These are phyloP conservation scores for Suillus paluster DNA, from an alignment of 768 basidiomycete species.

Conservation along the genomic window DNA sequence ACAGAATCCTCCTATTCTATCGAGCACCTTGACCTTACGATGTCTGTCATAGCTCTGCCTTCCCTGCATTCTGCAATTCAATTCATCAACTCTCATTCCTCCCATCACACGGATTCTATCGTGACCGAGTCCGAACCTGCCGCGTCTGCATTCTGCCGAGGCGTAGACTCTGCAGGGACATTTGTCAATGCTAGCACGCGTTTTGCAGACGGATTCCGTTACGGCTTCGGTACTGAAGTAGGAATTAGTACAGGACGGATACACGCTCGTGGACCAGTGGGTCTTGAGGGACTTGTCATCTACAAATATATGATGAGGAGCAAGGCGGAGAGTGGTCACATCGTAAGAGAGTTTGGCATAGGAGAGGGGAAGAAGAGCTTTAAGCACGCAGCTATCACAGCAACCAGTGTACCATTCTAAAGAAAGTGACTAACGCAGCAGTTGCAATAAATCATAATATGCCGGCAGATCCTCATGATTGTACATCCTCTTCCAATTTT, in stretches of 20 bases:
- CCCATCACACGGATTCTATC: slow-evolving; percentile 95
- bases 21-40: slow-evolving; percentile 85
- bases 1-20: slow-evolving; percentile 73
- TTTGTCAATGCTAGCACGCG: slow-evolving; percentile 95
- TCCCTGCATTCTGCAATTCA: slow-evolving; percentile 76
- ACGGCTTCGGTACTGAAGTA: slow-evolving; percentile 97
- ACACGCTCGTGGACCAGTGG: slow-evolving; percentile 96
- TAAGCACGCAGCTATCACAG: slow-evolving; percentile 53
- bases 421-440: not conserved
- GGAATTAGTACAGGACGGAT: slow-evolving; percentile 97
- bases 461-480: slow-evolving; percentile 21
- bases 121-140: slow-evolving; percentile 77
- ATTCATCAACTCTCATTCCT: slow-evolving; percentile 92
- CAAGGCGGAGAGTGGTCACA: slow-evolving; percentile 71
- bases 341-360: slow-evolving; percentile 84
- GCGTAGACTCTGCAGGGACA: slow-evolving; percentile 90
- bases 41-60: slow-evolving; percentile 79
- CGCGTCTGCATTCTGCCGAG: slow-evolving; percentile 77
- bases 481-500: slow-evolving; percentile 48
- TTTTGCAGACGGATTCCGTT: slow-evolving; percentile 96
- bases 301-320: slow-evolving; percentile 96
- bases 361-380: slow-evolving; percentile 74
- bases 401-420: slow-evolving; percentile 30
- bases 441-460: slow-evolving; percentile 5
- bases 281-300: slow-evolving; percentile 89